Percentiles rank a stretch among this genome's conserved stretches.
Evolutionary conservation across 306 rosid genomes (phyloP).

Genomic region (Rubus parviflorus): DNA sequence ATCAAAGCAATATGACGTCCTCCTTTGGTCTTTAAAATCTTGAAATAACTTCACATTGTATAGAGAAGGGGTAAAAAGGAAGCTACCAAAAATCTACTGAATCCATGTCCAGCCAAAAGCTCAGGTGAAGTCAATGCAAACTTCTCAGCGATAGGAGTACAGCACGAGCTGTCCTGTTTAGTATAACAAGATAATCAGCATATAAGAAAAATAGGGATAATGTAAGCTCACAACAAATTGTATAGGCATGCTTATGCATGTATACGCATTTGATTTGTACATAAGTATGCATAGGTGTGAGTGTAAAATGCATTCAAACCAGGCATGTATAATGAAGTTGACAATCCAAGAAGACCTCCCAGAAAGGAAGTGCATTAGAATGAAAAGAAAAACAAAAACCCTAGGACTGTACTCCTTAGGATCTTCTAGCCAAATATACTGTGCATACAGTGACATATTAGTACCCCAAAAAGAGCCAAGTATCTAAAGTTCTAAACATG

Average conservation of each 20-base stretch:
- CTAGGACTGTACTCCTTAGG: too few species aligned
- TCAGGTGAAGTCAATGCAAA: slow-evolving; percentile 58
- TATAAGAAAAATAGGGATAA: slow-evolving; percentile 9
- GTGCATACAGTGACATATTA: too few species aligned
- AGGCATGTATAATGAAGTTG: too few species aligned
- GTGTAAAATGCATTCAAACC: background rate
- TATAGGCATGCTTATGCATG: background rate
- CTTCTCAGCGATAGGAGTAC: slow-evolving; percentile 68
- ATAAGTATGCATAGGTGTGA: background rate
- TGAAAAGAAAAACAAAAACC: too few species aligned
- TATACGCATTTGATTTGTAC: background rate
- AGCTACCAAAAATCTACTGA: slow-evolving; percentile 76
- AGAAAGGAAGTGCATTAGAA: too few species aligned
- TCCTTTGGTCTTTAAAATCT: background rate
- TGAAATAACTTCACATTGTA: slow-evolving; percentile 6
- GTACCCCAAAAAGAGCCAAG: background rate
- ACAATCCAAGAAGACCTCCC: too few species aligned
- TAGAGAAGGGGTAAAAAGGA: background rate
- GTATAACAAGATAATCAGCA: slow-evolving; percentile 13
- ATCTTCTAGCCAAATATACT: too few species aligned
- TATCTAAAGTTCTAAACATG: background rate
- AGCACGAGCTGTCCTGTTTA: slow-evolving; percentile 68
- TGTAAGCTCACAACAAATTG: background rate
- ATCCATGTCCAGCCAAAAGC: slow-evolving; percentile 61
- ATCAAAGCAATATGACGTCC: background rate